phyloP scores from a whole-genome alignment of 2,329 filamentous ascomycete species.

The Colletotrichum caudatum region DNA sequence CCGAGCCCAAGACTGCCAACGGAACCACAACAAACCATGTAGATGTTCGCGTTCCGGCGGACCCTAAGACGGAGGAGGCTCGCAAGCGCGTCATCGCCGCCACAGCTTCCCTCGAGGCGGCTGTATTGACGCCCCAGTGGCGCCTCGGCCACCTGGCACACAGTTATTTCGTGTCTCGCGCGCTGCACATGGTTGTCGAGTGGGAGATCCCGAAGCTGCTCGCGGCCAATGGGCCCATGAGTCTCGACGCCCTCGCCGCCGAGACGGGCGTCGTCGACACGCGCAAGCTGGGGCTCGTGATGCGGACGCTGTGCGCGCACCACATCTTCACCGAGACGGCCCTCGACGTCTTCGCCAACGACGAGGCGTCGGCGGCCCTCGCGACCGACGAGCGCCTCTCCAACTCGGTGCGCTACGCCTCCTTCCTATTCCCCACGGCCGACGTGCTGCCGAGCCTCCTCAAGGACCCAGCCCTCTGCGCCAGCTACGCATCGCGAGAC shows the following conservation, averaged over 20 bases:
- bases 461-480: constrained; percentile 25
- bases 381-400: constrained; percentile 26
- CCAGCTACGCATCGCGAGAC: constrained; percentile 26
- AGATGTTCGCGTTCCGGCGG: constrained; percentile 8
- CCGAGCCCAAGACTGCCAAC: background rate
- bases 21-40: background rate
- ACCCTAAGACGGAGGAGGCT: constrained; percentile 10
- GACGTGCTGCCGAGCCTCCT: constrained; percentile 26
- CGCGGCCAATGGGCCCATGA: constrained; percentile 19
- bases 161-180: constrained; percentile 27
- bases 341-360: constrained; percentile 28
- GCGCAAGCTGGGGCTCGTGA: constrained; percentile 35
- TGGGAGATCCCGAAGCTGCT: constrained; percentile 32
- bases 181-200: constrained; percentile 36
- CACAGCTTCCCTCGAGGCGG: constrained; percentile 19
- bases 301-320: constrained; percentile 35
- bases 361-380: constrained; percentile 32
- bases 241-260: constrained; percentile 20
- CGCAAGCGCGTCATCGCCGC: constrained; percentile 32
- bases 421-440: constrained; percentile 32
- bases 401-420: constrained; percentile 31
- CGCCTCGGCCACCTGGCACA: constrained; percentile 30
- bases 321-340: constrained; percentile 33
- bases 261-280: constrained; percentile 29
- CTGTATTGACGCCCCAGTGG: constrained; percentile 34